phyloP scores from a whole-genome alignment of 768 basidiomycete species.

The Chalciporus piperatus region DNA sequence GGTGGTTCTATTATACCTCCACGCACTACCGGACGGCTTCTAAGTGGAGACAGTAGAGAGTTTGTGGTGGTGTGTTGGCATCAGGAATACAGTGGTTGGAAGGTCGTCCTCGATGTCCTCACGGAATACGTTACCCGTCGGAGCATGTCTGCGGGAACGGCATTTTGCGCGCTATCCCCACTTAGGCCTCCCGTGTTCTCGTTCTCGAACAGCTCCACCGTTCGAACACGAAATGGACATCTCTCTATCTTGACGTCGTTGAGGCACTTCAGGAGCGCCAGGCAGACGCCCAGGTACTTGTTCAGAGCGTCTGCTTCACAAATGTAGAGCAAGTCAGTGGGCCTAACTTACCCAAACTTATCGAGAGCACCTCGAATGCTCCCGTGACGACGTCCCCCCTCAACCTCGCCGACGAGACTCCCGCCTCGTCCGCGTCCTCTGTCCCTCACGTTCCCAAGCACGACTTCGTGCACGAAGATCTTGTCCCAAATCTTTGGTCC shows the following conservation, averaged over 20 bases:
- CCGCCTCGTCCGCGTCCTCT: constrained; percentile 20
- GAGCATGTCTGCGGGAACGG: no score
- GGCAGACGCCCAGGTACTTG: constrained; percentile 44
- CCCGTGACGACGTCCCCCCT: constrained; percentile 43
- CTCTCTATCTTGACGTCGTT: constrained; percentile 80
- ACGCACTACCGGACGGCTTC: no score
- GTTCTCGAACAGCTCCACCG: constrained; percentile 78
- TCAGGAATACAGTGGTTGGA: no score
- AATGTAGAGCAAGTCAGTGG: constrained; percentile 37
- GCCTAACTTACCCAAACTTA: constrained; percentile 49
- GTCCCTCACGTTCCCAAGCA: constrained; percentile 79
- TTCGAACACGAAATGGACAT: constrained; percentile 85
- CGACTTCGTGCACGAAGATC: constrained; percentile 87
- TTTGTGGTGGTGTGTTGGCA: no score
- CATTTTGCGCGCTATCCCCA: constrained; percentile 60
- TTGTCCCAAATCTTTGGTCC: constrained; percentile 76
- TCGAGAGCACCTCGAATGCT: constrained; percentile 40
- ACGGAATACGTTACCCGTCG: no score
- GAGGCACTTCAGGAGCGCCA: constrained; percentile 64
- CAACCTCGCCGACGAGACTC: constrained; percentile 42
- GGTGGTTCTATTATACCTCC: no score
- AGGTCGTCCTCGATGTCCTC: no score
- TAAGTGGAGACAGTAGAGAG: no score
- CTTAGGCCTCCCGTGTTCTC: constrained; percentile 62
- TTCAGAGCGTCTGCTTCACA: constrained; percentile 66